Base-by-base conservation (phyloP, 179 eudicot species). In the Patellifolia procumbens region DNA sequence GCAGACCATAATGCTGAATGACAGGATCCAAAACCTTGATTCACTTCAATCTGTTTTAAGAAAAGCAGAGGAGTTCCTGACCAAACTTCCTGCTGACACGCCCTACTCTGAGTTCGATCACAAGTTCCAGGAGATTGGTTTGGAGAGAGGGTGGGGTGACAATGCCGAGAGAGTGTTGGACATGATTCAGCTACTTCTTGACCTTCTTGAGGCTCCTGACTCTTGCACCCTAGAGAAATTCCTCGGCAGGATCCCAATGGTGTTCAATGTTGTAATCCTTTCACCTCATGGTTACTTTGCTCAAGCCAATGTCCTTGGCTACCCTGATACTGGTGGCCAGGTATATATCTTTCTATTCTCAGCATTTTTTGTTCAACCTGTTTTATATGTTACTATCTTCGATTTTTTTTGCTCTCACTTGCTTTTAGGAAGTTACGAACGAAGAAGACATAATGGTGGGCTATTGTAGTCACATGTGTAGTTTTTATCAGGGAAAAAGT, bases 1-100 rank as follows among this genome's bases (percentile, higher is more conserved):
- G 73, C 90, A 92, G 98, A 84, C 92, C 12, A 86, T 93, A 85
- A 90, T 93, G 97, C 87, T 93, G 85, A 93, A 93, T 77, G 91
- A 93, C 82, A 87, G 91, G 68, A 92, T 93, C 35, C 87, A 87
- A 67, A 86, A 85, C 82, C 81, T 91, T 6, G 79, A 90, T 78
- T 24, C 94, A 43, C 91, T 93, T 58, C 94, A 91, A 83, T 42
- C 65, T n/a, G 91, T 88, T 42, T 73, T 91, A 45, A 85, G 97
- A 49, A 91, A 93, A 75, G 96, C 96, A 7, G 97, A 89, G 84
- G 97, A 93, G 46, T 89, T 80, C 65, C 88, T 93, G 43, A 74
- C 84, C 4, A 81, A 81, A 4, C 85, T 93, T n/a, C 83, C 89
- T 16, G 74, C 85, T 37, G 80, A 82, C 72, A 85, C 87, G 6